Evolutionary conservation across 768 basidiomycete genomes (phyloP).

Genomic region (Erythrobasidium yunnanense): DNA sequence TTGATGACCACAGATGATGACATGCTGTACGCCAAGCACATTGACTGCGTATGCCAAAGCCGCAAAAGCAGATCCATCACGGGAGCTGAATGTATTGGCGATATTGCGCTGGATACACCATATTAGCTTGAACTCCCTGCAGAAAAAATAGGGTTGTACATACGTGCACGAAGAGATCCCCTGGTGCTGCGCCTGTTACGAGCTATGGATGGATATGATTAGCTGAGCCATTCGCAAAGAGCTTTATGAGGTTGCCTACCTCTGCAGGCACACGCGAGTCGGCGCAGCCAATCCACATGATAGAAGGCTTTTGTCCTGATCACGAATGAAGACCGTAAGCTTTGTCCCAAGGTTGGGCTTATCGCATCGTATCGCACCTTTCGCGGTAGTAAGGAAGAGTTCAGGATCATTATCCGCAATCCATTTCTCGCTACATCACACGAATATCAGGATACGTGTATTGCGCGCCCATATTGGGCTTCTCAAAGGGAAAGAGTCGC

Average conservation of each 20-base stretch:
- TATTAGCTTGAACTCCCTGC: not conserved
- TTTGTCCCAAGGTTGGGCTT: not conserved
- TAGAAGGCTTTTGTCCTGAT: slow-evolving; percentile 32
- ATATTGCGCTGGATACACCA: slow-evolving; percentile 34
- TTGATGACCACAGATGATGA: slow-evolving; percentile 35
- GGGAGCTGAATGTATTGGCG: slow-evolving; percentile 33
- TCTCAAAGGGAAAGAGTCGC: not conserved
- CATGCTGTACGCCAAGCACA: slow-evolving; percentile 35
- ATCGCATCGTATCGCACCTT: not conserved
- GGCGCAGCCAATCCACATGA: slow-evolving; percentile 38
- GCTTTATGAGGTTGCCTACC: slow-evolving; percentile 21
- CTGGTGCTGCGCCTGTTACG: slow-evolving; percentile 36
- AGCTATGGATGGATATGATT: not conserved
- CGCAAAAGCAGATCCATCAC: slow-evolving; percentile 33
- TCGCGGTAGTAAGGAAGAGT: slow-evolving; percentile 10
- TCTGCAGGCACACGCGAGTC: slow-evolving; percentile 36
- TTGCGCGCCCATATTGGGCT: not conserved
- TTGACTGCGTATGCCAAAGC: slow-evolving; percentile 37
- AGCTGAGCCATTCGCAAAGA: not conserved
- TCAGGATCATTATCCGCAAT: slow-evolving; percentile 14
- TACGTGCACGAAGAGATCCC: slow-evolving; percentile 39
- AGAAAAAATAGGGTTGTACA: not conserved
- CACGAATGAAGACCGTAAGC: not conserved
- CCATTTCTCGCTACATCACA: slow-evolving; percentile 13
- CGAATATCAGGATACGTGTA: not conserved